These are phyloP conservation scores for Hanseniaspora singularis DNA, from an alignment of 805 yeast genomes.

Conservation along the genomic window DNA sequence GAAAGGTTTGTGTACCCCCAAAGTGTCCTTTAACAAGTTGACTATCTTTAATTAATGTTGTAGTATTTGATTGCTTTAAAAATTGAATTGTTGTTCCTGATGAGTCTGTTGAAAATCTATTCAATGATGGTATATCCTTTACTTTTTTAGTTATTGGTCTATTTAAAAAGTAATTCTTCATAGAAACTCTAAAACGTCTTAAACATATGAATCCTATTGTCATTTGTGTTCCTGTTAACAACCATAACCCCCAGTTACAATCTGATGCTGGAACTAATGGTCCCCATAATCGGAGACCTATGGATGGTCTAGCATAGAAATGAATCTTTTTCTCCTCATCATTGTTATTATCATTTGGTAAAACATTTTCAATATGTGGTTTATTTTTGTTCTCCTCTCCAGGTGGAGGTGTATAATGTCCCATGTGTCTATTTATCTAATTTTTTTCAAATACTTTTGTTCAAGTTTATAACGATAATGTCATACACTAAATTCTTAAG, in stretches of 20 bases:
- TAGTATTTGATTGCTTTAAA: not conserved
- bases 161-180: constrained; percentile 11
- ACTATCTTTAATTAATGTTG: constrained; percentile 4
- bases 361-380: constrained; percentile 5
- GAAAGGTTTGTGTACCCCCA: constrained; percentile 22
- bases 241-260: constrained; percentile 41
- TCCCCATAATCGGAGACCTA: constrained; percentile 54
- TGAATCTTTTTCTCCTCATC: constrained; percentile 16
- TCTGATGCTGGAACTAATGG: constrained; percentile 67
- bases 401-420: constrained; percentile 26
- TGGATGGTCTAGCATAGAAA: constrained; percentile 38
- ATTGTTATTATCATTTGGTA: constrained; percentile 18
- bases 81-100: constrained; percentile 22
- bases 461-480: no score
- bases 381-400: constrained; percentile 18
- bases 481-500: no score
- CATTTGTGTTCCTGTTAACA: constrained; percentile 43
- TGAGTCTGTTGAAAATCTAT: constrained; percentile 25
- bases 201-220: constrained; percentile 31
- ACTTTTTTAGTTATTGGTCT: constrained; percentile 23
- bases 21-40: constrained; percentile 17
- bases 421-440: constrained; percentile 22
- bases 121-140: constrained; percentile 27
- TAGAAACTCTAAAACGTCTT: constrained; percentile 13
- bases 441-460: no score